Base-by-base conservation (phyloP, 352 stramenopile species). In the Phytophthora kernoviae region DNA sequence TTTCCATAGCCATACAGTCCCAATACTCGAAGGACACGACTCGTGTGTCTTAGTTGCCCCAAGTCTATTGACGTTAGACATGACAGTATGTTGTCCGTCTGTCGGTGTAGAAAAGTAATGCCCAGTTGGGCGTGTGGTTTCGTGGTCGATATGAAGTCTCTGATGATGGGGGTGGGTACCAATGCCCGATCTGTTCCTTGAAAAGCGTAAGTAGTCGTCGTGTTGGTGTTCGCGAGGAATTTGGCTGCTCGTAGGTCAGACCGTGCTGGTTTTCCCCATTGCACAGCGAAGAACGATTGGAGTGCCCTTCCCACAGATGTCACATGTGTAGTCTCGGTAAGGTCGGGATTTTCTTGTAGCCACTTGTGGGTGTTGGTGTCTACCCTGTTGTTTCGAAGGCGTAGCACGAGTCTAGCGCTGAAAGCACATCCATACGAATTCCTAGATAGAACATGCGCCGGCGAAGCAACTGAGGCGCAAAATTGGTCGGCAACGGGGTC, bases 401-500 rank as follows among this genome's bases (percentile, higher is more conserved):
- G 21, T 54, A 62, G 42, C 71, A 77, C 4, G 44, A 66, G 27
- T 68, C 39, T 11, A 86, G 60, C 32, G 63, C 64, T 53, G 73
- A 70, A 6, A 73, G 44, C 27, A 79, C 46, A 8, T 61, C 51
- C 40, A 65, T 74, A 10, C 52, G 40, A 50, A 81, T 54, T 1
- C 58, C 78, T 20, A 79, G 17, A 49, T 75, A 82, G 39, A 82
- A 64, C 37, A 80, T 61, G 2, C 75, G 70, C 9, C 78, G 49
- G 14, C 64, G 66, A 6, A 79, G 60, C 27, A 88, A 32, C 17
- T 65, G 61, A 4, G 30, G 12, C 5, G 57, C 39, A 43, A 88
- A 88, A 10, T 45, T 40, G 18, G 17, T 40, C 0, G 75, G 67
- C 15, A 88, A 27, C 4, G 62, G 70, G 0, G 68, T 75, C 1